Percentiles rank a stretch among this genome's conserved stretches.
Conservation (phyloP, 2,329 filamentous ascomycete species). For the Fusarium denticulatum region DNA sequence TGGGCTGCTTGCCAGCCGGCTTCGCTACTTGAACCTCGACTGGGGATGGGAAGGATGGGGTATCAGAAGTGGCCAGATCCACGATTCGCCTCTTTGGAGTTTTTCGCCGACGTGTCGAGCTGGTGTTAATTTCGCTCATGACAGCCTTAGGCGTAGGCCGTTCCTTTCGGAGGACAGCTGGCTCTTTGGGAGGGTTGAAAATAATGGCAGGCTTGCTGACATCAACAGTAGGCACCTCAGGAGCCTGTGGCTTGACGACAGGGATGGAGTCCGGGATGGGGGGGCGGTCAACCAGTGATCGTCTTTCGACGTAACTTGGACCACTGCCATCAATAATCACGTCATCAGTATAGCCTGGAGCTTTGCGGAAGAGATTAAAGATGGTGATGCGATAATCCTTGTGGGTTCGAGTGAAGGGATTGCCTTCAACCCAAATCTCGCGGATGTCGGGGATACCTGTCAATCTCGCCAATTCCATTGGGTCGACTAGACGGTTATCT, state of each 20-base stretch:
- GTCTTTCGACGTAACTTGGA: slow-evolving; percentile 86
- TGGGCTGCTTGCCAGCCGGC: slow-evolving; percentile 29
- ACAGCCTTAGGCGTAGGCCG: slow-evolving; percentile 62
- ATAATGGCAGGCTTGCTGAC: slow-evolving; percentile 74
- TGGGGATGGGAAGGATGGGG: slow-evolving; percentile 42
- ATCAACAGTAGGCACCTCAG: slow-evolving; percentile 70
- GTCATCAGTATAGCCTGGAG: slow-evolving; percentile 90
- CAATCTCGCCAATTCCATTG: slow-evolving; percentile 86
- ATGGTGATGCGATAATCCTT: slow-evolving; percentile 86
- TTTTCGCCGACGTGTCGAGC: slow-evolving; percentile 68
- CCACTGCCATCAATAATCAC: slow-evolving; percentile 86
- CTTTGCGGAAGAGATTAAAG: slow-evolving; percentile 94
- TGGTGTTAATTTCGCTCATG: slow-evolving; percentile 67
- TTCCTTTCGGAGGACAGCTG: slow-evolving; percentile 68
- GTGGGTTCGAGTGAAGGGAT: slow-evolving; percentile 90
- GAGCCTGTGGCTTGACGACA: slow-evolving; percentile 75
- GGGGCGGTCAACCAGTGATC: slow-evolving; percentile 82
- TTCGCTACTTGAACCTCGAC: slow-evolving; percentile 41
- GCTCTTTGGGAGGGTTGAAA: slow-evolving; percentile 61
- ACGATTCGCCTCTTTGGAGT: slow-evolving; percentile 72
- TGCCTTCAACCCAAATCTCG: slow-evolving; percentile 92
- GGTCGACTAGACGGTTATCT: slow-evolving; percentile 91
- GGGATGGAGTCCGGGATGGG: slow-evolving; percentile 80
- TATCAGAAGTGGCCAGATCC: slow-evolving; percentile 67
- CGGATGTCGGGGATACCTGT: slow-evolving; percentile 91